Conservation (phyloP, 2,329 filamentous ascomycete species). For the Botrytis fragariae region DNA sequence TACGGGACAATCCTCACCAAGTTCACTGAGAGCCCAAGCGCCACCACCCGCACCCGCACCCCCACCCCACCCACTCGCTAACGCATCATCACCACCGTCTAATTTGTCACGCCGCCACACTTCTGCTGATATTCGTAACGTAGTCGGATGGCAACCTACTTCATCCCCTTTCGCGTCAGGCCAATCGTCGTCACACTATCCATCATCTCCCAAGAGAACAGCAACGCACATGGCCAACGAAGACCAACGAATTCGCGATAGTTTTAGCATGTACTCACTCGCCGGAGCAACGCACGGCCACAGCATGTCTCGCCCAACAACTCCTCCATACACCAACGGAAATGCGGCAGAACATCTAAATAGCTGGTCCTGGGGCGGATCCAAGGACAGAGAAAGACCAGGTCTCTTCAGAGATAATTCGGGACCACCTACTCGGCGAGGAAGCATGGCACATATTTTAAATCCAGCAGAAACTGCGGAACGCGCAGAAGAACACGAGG, state of each 20-base stretch:
- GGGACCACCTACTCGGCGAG: constrained; percentile 62
- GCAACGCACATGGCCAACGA: constrained; percentile 43
- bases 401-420: constrained; percentile 44
- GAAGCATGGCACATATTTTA: constrained; percentile 70
- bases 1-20: constrained; percentile 67
- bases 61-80: constrained; percentile 62
- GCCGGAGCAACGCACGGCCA: constrained; percentile 35
- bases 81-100: constrained; percentile 60
- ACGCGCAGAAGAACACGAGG: constrained; percentile 62
- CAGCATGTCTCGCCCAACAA: constrained; percentile 37
- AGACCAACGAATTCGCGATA: constrained; percentile 62
- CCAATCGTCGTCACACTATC: constrained; percentile 61
- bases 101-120: constrained; percentile 84
- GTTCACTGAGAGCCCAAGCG: constrained; percentile 66
- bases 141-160: constrained; percentile 70
- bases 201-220: constrained; percentile 59
- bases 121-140: constrained; percentile 83
- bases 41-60: constrained; percentile 54
- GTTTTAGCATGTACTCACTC: constrained; percentile 62
- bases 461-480: constrained; percentile 69
- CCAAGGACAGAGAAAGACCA: constrained; percentile 34
- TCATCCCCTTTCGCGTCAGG: constrained; percentile 67
- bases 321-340: constrained; percentile 37
- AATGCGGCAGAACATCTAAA: constrained; percentile 35
- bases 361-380: constrained; percentile 38